Evolutionary conservation across 176 grass and related monocot genomes (phyloP).

Genomic region (Guadua angustifolia): DNA sequence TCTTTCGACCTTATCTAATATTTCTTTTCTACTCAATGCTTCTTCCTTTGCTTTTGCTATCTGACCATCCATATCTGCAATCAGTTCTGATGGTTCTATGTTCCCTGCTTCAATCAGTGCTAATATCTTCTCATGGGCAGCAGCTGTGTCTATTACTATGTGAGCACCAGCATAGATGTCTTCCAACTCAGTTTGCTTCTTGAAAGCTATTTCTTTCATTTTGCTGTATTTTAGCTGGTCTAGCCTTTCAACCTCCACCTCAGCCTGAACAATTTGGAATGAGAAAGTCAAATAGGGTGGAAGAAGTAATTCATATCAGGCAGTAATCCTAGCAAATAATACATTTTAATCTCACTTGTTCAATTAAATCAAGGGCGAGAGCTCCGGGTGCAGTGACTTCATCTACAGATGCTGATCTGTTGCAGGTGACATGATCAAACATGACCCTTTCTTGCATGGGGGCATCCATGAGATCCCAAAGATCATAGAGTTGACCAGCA

Average conservation of each 20-base stretch:
- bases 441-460: slow-evolving; percentile 75
- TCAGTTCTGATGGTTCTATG: slow-evolving; percentile 91
- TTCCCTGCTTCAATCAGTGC: slow-evolving; percentile 81
- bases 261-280: slow-evolving; percentile 54
- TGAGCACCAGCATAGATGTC: slow-evolving; percentile 82
- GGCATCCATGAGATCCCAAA: slow-evolving; percentile 99
- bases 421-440: slow-evolving; percentile 94
- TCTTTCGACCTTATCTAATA: slow-evolving; percentile 94
- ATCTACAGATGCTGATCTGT: slow-evolving; percentile 77
- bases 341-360: slow-evolving; percentile 66
- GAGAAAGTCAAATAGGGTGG: slow-evolving; percentile 20
- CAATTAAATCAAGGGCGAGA: slow-evolving; percentile 93
- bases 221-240: slow-evolving; percentile 84
- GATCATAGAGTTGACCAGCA: slow-evolving; percentile 85
- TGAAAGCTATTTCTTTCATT: slow-evolving; percentile 95
- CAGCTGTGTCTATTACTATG: slow-evolving; percentile 80
- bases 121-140: slow-evolving; percentile 81
- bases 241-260: slow-evolving; percentile 82
- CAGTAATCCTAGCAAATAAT: slow-evolving; percentile 18
- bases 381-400: slow-evolving; percentile 85
- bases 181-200: slow-evolving; percentile 83
- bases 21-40: slow-evolving; percentile 92
- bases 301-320: slow-evolving; percentile 19
- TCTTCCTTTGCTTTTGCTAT: slow-evolving; percentile 97
- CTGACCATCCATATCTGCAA: slow-evolving; percentile 92